Conservation (phyloP, 192 early-diverging fungal genomes). For the Linnemannia exigua region DNA sequence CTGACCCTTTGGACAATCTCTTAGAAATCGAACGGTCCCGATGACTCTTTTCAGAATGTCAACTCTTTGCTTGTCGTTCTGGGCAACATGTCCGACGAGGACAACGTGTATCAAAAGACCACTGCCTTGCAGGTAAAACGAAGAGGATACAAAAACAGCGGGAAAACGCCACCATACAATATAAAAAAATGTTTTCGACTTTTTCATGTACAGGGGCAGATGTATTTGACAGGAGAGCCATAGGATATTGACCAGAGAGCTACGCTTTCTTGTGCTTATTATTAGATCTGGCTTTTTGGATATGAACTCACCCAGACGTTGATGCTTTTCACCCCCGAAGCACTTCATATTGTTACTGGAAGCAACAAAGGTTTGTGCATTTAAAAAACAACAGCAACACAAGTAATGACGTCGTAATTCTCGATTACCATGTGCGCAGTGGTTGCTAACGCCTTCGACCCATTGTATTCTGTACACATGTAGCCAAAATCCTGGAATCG, state of each 20-base stretch:
- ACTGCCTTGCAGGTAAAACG: slow-evolving; percentile 74
- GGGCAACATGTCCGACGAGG: slow-evolving; percentile 74
- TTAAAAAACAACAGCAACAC: not conserved
- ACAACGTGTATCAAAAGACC: slow-evolving; percentile 81
- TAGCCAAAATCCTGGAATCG: slow-evolving; percentile 73
- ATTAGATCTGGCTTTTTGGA: slow-evolving; percentile 92
- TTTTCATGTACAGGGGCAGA: not conserved
- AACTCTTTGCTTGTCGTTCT: slow-evolving; percentile 75
- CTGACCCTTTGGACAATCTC: not conserved
- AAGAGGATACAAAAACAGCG: not conserved
- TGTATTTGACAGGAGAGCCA: not conserved
- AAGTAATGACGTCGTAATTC: not conserved
- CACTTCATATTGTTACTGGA: slow-evolving; percentile 83
- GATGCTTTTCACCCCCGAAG: slow-evolving; percentile 80
- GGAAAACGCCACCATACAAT: not conserved
- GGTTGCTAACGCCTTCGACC: not conserved
- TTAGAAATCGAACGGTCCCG: slow-evolving; percentile 48
- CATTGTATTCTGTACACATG: not conserved
- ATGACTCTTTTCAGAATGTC: slow-evolving; percentile 68
- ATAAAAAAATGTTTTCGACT: not conserved
- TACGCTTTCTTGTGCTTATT: not conserved
- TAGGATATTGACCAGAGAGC: not conserved
- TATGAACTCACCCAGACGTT: slow-evolving; percentile 93
- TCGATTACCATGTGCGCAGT: not conserved
- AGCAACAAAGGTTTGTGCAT: slow-evolving; percentile 80